Base-by-base conservation (phyloP, 768 basidiomycete species). In the Nidularia pulvinata region DNA sequence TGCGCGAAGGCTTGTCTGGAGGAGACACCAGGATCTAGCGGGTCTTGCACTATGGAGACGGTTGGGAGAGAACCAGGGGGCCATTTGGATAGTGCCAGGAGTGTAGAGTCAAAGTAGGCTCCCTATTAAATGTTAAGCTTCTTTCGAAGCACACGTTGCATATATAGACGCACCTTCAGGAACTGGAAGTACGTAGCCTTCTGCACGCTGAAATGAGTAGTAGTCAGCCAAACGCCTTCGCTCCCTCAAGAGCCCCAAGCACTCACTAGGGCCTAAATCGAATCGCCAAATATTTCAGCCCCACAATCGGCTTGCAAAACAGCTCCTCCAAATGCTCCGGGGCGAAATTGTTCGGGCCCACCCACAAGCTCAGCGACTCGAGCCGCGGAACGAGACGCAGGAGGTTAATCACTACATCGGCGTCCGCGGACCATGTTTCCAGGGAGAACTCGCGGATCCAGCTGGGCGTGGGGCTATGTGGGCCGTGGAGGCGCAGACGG, bases 231-330 rank as follows among this genome's bases (percentile, higher is more conserved):
- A 25, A 25, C 25, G 25, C 1, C 25, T 4, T 25, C 25, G 25
- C 4, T 25, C 1, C 25, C 25, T 3, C 33, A 49, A 42, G 22
- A 22, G 25, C 10, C 37, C 13, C 9, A 36, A 36, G n/a, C 11
- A 70, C 88, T 70, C 64, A 91, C 88, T 95, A 95, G 3, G 94
- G 93, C 52, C 88, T 79, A 69, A 95, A 95, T 55, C 88, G 72
- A 50, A 96, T 63, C 4, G 83, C 79, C 11, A 95, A 70, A 57
- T 74, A 74, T 35, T 68, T 58, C 57, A 96, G 59, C 0, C 57
- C 61, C 10, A 66, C 61, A 50, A 80, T 71, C 4, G 85, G 82
- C 32, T 72, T 68, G 52, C 74, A 64, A 46, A 79, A 69, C 47
- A 94, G 75, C 49, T 88, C 86, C 56, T 88, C 85, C 49, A 95